Evolutionary conservation across 192 early-diverging fungal genomes (phyloP), one percentile per base, ranked within the genome.

Genomic region (Backusella luteola): DNA sequence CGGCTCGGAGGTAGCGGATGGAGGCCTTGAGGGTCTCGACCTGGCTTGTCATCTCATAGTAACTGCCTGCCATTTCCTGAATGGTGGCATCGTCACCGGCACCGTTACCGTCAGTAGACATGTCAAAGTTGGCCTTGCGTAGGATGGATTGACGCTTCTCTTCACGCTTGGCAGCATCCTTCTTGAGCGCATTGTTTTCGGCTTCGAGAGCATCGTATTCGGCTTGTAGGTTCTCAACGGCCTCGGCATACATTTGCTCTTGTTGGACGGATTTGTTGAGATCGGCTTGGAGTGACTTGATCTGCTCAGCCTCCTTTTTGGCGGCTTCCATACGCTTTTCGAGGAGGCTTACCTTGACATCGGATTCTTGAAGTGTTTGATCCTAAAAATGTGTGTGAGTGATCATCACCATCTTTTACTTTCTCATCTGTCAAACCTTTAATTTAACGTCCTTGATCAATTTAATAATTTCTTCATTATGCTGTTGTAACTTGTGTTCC

Each of bases 391-490:
- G 95, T 93, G 83, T 90, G 6, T 66, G 19, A n/a, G 35, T 29
- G 35, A 59, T 2, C 32, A 32, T 66, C 21, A 4, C 19, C 6
- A 1, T 39, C 7, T 36, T 34, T 26, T 17, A 32, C 32, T 19
- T 29, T 17, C 26, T 19, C n/a, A 9, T 34, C 6, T 34, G 14
- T 17, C 73, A 34, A 83, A 90, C 90, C 82, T 93, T 97, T 72
- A 90, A 38, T 63, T 93, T 94, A 23, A 91, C 80, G 69, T 95
- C 94, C 56, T 91, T 91, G 39, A 93, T 88, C 11, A 98, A 85
- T 39, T 89, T 90, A 69, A 91, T 76, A 21, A 96, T 90, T 73
- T 98, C 94, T n/a, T 92, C 93, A 69, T 89, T 89, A 53, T 92
- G 86, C 32, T 89, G 85, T 71, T 93, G 90, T 14, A 93, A 86